phyloP scores from a whole-genome alignment of 2,329 filamentous ascomycete species.

The Fusarium torreyae region DNA sequence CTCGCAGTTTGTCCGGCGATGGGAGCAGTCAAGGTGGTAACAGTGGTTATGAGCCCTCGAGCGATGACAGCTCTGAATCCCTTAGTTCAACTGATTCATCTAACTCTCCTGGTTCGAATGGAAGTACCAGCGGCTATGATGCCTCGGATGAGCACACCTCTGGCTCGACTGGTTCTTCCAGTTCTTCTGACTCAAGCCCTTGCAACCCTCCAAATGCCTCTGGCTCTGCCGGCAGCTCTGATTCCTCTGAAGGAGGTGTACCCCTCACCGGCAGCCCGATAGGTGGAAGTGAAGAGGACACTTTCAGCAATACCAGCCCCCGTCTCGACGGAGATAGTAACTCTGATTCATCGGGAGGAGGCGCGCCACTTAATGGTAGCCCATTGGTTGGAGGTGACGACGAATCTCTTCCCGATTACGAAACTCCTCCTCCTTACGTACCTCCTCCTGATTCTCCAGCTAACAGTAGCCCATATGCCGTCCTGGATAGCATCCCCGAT shows the following conservation, averaged over 20 bases:
- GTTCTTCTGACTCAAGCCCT: not conserved
- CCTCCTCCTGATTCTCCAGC: not conserved
- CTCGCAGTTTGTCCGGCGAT: not conserved
- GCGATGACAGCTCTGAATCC: not conserved
- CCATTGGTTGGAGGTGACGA: not conserved
- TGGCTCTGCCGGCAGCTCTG: not conserved
- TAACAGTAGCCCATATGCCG: not conserved
- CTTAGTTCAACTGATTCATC: not conserved
- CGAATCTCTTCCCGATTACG: not conserved
- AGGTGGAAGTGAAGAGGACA: not conserved
- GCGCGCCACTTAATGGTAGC: not conserved
- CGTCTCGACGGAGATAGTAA: too few relatives aligned
- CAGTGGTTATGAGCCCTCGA: not conserved
- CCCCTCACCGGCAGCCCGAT: not conserved
- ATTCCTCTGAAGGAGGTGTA: not conserved
- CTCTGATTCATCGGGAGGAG: not conserved
- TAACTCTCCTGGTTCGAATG: not conserved
- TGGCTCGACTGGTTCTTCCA: not conserved
- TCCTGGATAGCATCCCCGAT: not conserved
- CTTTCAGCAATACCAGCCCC: too few relatives aligned
- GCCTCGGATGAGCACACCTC: not conserved
- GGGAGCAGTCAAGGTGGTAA: not conserved
- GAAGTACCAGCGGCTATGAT: not conserved
- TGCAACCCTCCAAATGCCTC: not conserved
- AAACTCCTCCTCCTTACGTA: too few relatives aligned